Evolutionary conservation across 1,284 basidiomycete genomes (phyloP).

Genomic region (Singerocomus rubriflavus): DNA sequence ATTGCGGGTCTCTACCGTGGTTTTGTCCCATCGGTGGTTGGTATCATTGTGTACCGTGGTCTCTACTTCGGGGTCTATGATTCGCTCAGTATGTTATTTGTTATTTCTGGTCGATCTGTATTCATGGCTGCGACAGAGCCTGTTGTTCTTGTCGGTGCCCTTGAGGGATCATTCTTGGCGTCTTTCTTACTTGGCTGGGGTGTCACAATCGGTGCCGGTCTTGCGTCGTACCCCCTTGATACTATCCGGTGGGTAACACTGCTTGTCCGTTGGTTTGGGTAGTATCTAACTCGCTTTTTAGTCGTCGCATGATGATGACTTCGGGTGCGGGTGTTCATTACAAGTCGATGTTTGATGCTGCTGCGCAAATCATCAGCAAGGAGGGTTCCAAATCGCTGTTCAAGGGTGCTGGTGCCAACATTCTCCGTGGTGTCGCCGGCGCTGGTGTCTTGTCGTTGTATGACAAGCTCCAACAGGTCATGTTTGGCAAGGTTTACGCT

Average conservation of each 20-base stretch:
- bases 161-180: conserved; percentile 88
- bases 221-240: conserved; percentile 93
- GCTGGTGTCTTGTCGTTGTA: conserved; percentile 95
- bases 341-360: conserved; percentile 90
- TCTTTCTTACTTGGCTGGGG: conserved; percentile 91
- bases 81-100: conserved; percentile 69
- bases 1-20: conserved; percentile 92
- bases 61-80: conserved; percentile 95
- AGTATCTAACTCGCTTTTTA: conserved; percentile 28
- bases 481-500: conserved; percentile 97
- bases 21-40: conserved; percentile 91
- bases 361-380: conserved; percentile 81
- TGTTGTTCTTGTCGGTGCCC: conserved; percentile 84
- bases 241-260: conserved; percentile 71
- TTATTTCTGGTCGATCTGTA: conserved; percentile 2
- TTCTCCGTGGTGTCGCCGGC: conserved; percentile 97
- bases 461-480: conserved; percentile 87
- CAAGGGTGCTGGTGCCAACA: conserved; percentile 97
- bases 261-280: background rate
- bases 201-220: conserved; percentile 94
- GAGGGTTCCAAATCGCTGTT: conserved; percentile 89
- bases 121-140: conserved; percentile 59
- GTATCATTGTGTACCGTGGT: conserved; percentile 96
- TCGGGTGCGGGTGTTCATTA: conserved; percentile 83
- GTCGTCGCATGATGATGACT: conserved; percentile 97